Conservation (phyloP, 139 green algal genomes). For the Micromonas commoda region DNA sequence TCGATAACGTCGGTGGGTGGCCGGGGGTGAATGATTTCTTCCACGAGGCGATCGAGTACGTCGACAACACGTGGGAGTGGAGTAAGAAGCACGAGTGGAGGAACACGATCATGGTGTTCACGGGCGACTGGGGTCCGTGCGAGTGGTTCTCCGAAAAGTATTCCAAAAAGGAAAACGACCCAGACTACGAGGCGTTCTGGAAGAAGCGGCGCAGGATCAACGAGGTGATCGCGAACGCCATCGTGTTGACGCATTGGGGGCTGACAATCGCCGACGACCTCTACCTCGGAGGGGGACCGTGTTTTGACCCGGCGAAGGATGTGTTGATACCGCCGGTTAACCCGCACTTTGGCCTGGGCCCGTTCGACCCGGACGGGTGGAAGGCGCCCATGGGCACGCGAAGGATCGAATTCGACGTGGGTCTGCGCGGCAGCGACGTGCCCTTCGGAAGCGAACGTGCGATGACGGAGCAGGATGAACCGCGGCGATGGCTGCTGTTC, state of each 20-base stretch:
- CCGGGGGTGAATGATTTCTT: neutral
- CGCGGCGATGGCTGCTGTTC: no score
- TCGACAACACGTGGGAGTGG: neutral
- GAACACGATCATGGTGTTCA: neutral
- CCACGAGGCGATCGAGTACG: neutral
- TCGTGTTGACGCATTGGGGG: conserved; percentile 3
- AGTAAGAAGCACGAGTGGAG: neutral
- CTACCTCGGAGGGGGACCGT: neutral
- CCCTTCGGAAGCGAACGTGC: neutral
- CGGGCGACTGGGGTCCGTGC: neutral
- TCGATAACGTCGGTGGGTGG: neutral
- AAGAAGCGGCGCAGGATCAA: neutral
- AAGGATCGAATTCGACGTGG: neutral
- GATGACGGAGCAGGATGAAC: neutral
- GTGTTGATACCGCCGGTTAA: neutral
- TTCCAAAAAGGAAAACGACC: neutral
- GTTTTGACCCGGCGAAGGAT: neutral
- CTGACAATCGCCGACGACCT: neutral
- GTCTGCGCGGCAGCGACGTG: neutral
- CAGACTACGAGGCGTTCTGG: neutral
- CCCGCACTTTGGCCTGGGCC: neutral
- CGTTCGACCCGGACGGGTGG: neutral
- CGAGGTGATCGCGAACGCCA: neutral
- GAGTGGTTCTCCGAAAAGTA: conserved; percentile 1
- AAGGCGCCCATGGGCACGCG: neutral